Evolutionary conservation across 1,284 basidiomycete genomes (phyloP), one percentile per base, ranked within the genome.

Genomic region (Cutaneotrichosporon cavernicola): DNA sequence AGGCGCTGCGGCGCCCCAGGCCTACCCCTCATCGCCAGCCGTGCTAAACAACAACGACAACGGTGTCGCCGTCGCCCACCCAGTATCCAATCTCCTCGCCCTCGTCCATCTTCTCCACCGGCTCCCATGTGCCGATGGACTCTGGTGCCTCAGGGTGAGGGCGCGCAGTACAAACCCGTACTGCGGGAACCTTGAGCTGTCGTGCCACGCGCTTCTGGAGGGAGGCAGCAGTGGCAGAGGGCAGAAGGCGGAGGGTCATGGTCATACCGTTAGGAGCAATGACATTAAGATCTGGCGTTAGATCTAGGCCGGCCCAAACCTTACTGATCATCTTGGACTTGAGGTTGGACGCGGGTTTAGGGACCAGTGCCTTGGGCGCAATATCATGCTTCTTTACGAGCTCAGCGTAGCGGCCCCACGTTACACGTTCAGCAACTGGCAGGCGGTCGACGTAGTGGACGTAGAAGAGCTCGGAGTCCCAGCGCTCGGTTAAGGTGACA

Each of bases 391-490:
- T 58, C 55, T 49, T 53, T 2, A 64, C 64, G 11, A 77, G 62
- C 43, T 73, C 73, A 5, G 67, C 67, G 32, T 73, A 76, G 26
- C 73, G 60, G 0, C 71, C 71, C 75, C 75, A 76, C 11, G 49
- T 53, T 4, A 21, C 50, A 7, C 62, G 46, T 13, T 62, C 57
- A 4, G 58, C 31, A 9, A 11, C 53, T 2, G 63, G 18, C 4
- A 65, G 52, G 22, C 81, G 66, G 89, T 81, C 72, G 82, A 84
- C 40, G 31, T 62, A 63, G n/a, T 88, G 88, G 60, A 95, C 82
- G 79, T 94, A 96, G 74, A 89, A 91, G 49, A 92, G 79, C 79
- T 97, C 94, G 57, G 89, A 88, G 72, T 97, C 95, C n/a, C 80
- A 83, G 43, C 95, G 84, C 75, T 96, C 92, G 66, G 85, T 86